Percentiles rank a stretch among this genome's conserved stretches.
phyloP scores from a whole-genome alignment of 2,329 filamentous ascomycete genomes.

The Nemania diffusa region DNA sequence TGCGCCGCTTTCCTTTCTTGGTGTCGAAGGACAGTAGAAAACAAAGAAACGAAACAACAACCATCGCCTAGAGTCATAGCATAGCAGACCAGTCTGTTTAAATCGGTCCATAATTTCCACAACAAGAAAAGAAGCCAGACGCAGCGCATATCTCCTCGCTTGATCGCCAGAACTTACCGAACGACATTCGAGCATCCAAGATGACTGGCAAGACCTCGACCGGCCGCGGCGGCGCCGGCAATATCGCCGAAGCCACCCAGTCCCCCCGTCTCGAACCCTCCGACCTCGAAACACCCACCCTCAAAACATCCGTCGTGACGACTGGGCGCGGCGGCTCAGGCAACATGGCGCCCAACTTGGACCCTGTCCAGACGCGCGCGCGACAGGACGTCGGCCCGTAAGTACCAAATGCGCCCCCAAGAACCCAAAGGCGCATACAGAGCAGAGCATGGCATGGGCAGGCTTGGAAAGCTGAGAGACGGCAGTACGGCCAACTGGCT shows the following conservation, averaged over 20 bases:
- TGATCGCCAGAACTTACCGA: not conserved
- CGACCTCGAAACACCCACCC: constrained; percentile 82
- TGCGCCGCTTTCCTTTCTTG: not conserved
- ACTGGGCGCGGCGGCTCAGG: constrained; percentile 89
- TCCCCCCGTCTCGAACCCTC: constrained; percentile 61
- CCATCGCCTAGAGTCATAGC: not conserved
- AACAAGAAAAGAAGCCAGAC: not conserved
- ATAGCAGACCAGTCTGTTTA: not conserved
- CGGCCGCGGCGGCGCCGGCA: constrained; percentile 82
- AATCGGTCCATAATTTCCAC: not conserved
- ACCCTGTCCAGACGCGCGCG: constrained; percentile 77
- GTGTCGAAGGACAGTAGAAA: not conserved
- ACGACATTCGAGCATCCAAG: not conserved
- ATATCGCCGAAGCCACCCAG: constrained; percentile 68
- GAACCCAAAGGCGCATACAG: not conserved
- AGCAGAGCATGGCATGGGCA: not conserved
- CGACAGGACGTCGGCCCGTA: constrained; percentile 85
- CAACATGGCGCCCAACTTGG: constrained; percentile 82
- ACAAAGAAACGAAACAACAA: not conserved
- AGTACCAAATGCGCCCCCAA: constrained; percentile 48
- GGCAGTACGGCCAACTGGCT: not conserved
- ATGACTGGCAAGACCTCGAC: constrained; percentile 66
- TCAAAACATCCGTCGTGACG: constrained; percentile 86
- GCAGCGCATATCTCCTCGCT: not conserved
- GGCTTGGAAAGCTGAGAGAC: not conserved